Conservation (phyloP, 371 early-diverging fungal genomes). For the Catenaria anguillulae region DNA sequence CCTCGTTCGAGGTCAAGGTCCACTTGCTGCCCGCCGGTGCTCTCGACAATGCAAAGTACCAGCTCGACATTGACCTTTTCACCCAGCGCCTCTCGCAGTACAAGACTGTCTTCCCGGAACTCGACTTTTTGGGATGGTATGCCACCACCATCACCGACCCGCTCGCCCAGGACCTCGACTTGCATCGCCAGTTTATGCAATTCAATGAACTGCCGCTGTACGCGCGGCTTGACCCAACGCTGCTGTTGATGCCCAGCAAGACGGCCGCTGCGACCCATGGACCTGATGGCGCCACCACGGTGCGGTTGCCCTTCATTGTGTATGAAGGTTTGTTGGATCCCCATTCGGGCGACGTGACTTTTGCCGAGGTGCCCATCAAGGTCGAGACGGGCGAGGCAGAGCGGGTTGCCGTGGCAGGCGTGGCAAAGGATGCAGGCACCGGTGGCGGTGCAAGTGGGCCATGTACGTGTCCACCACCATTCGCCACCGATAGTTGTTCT, state of each 20-base stretch:
- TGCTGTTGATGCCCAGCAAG: no score
- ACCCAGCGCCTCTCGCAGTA: conserved; percentile 54
- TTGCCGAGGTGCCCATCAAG: conserved; percentile 16
- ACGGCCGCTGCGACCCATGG: no score
- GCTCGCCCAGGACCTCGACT: background rate
- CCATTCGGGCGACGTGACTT: background rate
- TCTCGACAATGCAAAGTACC: no score
- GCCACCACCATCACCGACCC: background rate
- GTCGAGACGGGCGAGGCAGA: conserved; percentile 58
- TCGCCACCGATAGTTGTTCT: no score
- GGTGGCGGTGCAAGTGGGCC: no score
- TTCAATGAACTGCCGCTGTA: conserved; percentile 63
- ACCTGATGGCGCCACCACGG: conserved; percentile 25
- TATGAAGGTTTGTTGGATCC: conserved; percentile 68
- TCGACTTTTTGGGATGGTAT: background rate
- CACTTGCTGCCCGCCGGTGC: no score
- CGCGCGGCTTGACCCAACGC: conserved; percentile 53
- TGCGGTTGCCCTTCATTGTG: conserved; percentile 56
- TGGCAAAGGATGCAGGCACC: conserved; percentile 42
- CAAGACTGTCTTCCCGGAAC: background rate
- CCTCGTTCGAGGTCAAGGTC: conserved; percentile 63
- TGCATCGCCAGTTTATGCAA: conserved; percentile 35
- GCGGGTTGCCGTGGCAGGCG: no score
- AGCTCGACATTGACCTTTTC: conserved; percentile 45
- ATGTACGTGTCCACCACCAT: no score